These are phyloP conservation scores for Nemophila menziesii DNA, from an alignment of 257 asterid genomes.

Conservation along the genomic window DNA sequence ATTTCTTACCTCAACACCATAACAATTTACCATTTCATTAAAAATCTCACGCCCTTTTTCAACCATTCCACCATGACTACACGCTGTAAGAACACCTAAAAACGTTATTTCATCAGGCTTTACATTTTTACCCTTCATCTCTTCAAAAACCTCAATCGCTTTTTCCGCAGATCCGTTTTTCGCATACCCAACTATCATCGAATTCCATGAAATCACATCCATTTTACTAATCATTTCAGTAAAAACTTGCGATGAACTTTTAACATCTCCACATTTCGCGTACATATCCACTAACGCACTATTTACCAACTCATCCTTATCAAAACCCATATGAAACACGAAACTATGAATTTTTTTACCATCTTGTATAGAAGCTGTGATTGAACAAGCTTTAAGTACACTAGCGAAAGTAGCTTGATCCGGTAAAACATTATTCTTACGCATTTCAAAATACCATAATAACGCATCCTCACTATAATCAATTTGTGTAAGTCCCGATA, in stretches of 20 bases:
- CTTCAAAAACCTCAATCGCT: constrained; percentile 51
- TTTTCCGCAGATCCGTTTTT: constrained; percentile 64
- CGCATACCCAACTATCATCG: constrained; percentile 83
- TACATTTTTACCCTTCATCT: constrained; percentile 42
- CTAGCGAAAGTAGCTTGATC: constrained; percentile 94
- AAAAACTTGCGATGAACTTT: constrained; percentile 49
- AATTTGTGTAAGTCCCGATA: constrained; percentile 54
- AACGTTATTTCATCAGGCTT: constrained; percentile 77
- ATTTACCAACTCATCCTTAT: constrained; percentile 56
- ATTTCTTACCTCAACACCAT: constrained; percentile 46
- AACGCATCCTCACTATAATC: constrained; percentile 44
- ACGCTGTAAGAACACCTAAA: constrained; percentile 85
- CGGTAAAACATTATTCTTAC: constrained; percentile 40
- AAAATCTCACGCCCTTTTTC: constrained; percentile 55
- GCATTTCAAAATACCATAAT: constrained; percentile 55
- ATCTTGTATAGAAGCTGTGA: constrained; percentile 44
- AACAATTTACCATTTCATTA: constrained; percentile 31
- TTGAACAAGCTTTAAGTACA: constrained; percentile 62
- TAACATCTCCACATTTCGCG: constrained; percentile 87
- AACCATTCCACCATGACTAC: constrained; percentile 83
- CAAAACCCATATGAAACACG: constrained; percentile 50
- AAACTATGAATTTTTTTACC: constrained; percentile 62
- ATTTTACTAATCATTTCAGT: constrained; percentile 47
- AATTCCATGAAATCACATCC: constrained; percentile 74
- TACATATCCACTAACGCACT: constrained; percentile 91